Evolutionary conservation across 139 green algal genomes (phyloP).

Genomic region (Auxenochlorella protothecoides): DNA sequence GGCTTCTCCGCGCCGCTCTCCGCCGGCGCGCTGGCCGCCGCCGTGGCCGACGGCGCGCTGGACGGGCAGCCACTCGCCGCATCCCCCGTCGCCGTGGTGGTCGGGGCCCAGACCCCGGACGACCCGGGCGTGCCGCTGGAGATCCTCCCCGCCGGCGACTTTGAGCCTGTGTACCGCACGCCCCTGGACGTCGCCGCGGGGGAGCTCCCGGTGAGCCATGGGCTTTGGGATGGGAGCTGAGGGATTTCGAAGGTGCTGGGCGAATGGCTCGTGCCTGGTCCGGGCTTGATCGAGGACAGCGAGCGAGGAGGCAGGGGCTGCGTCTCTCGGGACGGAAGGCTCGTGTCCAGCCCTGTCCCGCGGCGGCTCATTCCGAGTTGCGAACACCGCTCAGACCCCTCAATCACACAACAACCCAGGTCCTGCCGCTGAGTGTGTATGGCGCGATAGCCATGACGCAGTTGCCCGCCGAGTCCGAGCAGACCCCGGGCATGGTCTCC

Average conservation of each 20-base stretch:
- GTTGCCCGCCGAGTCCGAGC: conserved; percentile 8
- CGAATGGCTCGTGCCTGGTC: too few relatives aligned
- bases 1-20: conserved; percentile 56
- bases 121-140: conserved; percentile 56
- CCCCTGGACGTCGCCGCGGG: conserved; percentile 64
- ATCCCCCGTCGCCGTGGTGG: too few relatives aligned
- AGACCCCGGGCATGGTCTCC: conserved; percentile 30
- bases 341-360: not conserved
- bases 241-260: too few relatives aligned
- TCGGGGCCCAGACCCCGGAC: too few relatives aligned
- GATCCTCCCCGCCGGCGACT: conserved; percentile 64
- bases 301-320: conserved; percentile 24
- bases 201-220: conserved; percentile 46
- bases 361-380: not conserved
- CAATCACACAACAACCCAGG: too few relatives aligned
- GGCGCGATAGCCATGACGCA: conserved; percentile 58
- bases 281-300: too few relatives aligned
- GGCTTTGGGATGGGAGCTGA: too few relatives aligned
- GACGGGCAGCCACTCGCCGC: too few relatives aligned
- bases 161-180: conserved; percentile 67
- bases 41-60: too few relatives aligned
- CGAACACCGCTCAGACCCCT: too few relatives aligned
- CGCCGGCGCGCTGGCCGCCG: too few relatives aligned
- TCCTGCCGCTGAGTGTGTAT: not conserved
- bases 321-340: conserved; percentile 44